Evolutionary conservation across 2,329 filamentous ascomycete genomes (phyloP), one percentile per base, ranked within the genome.

Genomic region (Mycosphaerella arachidis): DNA sequence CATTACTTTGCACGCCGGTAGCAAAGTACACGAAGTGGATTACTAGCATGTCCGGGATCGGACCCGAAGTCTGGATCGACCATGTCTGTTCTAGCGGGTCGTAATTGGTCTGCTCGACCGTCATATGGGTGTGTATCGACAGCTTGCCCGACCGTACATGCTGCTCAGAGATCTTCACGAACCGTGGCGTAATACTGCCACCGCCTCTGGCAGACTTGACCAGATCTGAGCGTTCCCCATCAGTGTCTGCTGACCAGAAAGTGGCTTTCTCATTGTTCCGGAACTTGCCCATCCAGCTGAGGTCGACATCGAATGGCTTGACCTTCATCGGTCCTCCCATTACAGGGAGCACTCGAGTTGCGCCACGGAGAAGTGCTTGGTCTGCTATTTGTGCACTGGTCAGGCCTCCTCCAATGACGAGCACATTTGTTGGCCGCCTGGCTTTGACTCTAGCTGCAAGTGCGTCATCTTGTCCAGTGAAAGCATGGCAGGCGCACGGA

Each of bases 251-350:
- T 6, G 84, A 85, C 87, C 89, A 92, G 73, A 92, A 94, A 0
- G 82, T 81, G 0, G 89, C 86, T 70, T 92, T 89, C 66, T 90
- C 85, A 56, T 85, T 83, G 71, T 93, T 93, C 58, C 87, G 86
- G 73, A 89, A 93, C 71, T 93, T 93, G 9, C 87, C 88, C 73
- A 93, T 88, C 90, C 90, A 94, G 52, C 84, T 81, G 1, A 93
- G 79, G 58, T 86, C 84, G 27, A 93, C 82, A 67, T 93, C 90
- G 65, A 93, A 93, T 60, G 88, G 86, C 73, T 93, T 93, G 53
- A 91, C 81, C 66, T 82, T 82, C 64, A 77, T 76, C 70, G 65
- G 77, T 54, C 81, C 78, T 33, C 90, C 81, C 82, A 92, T 86
- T 29, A 93, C 70, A 55, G 89, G 83, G 78, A 82, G 89, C 0